A percentile compares a stretch with the other conserved stretches of the same genome.
Conservation (phyloP, 2,329 filamentous ascomycete species). For the Diplodia seriata region DNA sequence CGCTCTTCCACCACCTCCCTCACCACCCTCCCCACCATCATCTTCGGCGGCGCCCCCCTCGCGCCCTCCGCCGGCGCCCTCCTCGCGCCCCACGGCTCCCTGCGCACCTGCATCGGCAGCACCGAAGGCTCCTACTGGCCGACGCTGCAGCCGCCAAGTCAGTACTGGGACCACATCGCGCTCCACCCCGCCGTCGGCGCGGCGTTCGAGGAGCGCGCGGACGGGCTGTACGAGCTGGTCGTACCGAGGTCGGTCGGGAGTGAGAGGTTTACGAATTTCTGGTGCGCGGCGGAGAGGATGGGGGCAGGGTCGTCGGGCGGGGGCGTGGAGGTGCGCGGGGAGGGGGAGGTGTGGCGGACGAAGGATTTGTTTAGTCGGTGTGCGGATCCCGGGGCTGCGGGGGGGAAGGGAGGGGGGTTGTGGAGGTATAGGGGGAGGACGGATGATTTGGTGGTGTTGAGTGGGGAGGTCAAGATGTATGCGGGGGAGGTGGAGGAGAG, state of each 20-base stretch:
- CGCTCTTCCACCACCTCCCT: background rate
- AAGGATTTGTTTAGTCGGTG: conserved; percentile 38
- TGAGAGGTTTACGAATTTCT: background rate
- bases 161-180: background rate
- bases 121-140: conserved; percentile 13
- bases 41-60: conserved; percentile 14
- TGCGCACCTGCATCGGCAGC: conserved; percentile 18
- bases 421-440: conserved; percentile 20
- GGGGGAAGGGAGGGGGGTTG: no score
- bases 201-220: background rate
- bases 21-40: background rate
- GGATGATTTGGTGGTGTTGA: conserved; percentile 23
- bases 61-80: background rate
- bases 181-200: conserved; percentile 9
- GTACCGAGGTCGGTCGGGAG: background rate
- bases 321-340: background rate
- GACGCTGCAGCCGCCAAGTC: background rate
- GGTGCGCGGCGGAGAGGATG: conserved; percentile 30
- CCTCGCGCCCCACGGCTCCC: background rate
- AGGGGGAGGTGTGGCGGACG: conserved; percentile 35
- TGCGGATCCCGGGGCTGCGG: no score
- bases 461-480: conserved; percentile 32
- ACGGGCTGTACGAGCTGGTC: conserved; percentile 4
- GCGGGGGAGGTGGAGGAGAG: conserved; percentile 12
- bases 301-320: no score